These are phyloP conservation scores for Xerocomus spinulosus DNA, from an alignment of 768 basidiomycete genomes.

Conservation along the genomic window DNA sequence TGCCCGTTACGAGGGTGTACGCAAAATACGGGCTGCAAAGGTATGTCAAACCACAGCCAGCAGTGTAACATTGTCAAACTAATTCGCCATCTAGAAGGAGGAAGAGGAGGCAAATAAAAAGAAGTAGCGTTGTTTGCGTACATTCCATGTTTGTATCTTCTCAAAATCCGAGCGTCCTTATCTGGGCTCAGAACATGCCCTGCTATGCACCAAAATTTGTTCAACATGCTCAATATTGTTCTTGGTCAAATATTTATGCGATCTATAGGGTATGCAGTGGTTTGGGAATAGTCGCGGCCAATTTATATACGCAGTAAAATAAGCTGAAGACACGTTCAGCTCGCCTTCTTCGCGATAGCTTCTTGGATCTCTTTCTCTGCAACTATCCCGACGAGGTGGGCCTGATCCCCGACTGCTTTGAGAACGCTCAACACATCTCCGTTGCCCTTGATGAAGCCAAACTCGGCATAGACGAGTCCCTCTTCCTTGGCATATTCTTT, in stretches of 20 bases:
- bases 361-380: slow-evolving; percentile 70
- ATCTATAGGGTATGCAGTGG: slow-evolving; percentile 16
- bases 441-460: slow-evolving; percentile 87
- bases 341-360: slow-evolving; percentile 48
- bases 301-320: not conserved
- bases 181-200: slow-evolving; percentile 25
- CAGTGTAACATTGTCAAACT: slow-evolving; percentile 9
- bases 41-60: slow-evolving; percentile 39
- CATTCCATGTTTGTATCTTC: slow-evolving; percentile 25
- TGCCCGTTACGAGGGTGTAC: slow-evolving; percentile 79
- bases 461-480: slow-evolving; percentile 83
- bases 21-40: slow-evolving; percentile 85
- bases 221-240: not conserved
- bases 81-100: slow-evolving; percentile 53
- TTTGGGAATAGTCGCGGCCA: not conserved
- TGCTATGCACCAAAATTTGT: slow-evolving; percentile 24
- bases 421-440: slow-evolving; percentile 78
- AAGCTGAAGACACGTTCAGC: slow-evolving; percentile 1
- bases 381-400: slow-evolving; percentile 75
- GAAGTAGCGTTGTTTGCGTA: slow-evolving; percentile 50
- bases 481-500: slow-evolving; percentile 86
- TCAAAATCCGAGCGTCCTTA: slow-evolving; percentile 34
- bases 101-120: slow-evolving; percentile 92
- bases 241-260: not conserved
- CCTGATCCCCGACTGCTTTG: slow-evolving; percentile 81